Conservation (phyloP, 345 rosid genomes). For the Odontarrhena argentea region DNA sequence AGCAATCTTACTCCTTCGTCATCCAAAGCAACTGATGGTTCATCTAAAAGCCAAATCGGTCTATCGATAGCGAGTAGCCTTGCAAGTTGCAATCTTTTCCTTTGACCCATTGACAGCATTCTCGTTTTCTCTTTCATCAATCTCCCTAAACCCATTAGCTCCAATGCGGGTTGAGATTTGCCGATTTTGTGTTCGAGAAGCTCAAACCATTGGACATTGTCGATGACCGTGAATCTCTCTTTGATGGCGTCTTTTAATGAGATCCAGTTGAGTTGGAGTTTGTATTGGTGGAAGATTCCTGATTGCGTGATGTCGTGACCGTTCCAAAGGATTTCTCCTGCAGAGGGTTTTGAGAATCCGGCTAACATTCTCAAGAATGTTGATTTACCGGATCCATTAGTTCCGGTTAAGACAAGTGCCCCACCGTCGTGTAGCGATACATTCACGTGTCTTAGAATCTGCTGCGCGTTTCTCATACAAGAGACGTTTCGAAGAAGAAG, state of each 20-base stretch:
- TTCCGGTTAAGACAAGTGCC: conserved; percentile 76
- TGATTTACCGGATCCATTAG: conserved; percentile 80
- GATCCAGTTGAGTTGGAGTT: conserved; percentile 90
- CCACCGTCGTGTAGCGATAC: conserved; percentile 80
- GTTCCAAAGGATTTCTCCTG: conserved; percentile 89
- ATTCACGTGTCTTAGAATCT: conserved; percentile 73
- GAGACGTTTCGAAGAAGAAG: conserved; percentile 84
- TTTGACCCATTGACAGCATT: conserved; percentile 90
- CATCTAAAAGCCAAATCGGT: conserved; percentile 89
- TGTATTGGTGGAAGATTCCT: conserved; percentile 87
- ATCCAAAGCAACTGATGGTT: conserved; percentile 88
- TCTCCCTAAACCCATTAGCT: conserved; percentile 87
- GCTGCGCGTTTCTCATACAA: conserved; percentile 93
- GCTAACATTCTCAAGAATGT: conserved; percentile 86
- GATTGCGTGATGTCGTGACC: conserved; percentile 76
- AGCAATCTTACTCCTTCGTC: conserved; percentile 77
- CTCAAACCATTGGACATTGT: conserved; percentile 88
- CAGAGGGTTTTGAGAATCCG: conserved; percentile 81
- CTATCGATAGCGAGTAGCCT: conserved; percentile 79
- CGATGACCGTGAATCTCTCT: conserved; percentile 66
- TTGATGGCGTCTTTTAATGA: conserved; percentile 79
- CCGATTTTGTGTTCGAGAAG: conserved; percentile 75
- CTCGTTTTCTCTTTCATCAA: conserved; percentile 76
- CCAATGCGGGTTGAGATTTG: conserved; percentile 71
- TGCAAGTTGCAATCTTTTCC: conserved; percentile 84